Conservation (phyloP, 1,284 basidiomycete species). For the Tranzscheliella williamsii region DNA sequence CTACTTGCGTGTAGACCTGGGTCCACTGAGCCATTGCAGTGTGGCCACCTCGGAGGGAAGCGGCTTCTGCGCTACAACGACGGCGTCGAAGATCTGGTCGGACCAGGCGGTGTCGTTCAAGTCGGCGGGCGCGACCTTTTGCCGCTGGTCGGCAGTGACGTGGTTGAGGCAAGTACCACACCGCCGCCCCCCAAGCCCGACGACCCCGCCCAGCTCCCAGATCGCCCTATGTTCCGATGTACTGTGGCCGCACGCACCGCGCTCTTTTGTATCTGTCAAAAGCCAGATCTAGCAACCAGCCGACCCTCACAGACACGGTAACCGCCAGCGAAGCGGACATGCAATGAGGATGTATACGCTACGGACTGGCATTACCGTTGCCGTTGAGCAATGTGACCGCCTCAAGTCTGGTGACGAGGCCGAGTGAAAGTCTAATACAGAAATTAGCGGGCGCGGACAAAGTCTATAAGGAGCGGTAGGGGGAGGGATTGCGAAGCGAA, state of each 20-base stretch:
- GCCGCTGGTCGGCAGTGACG: conserved; percentile 16
- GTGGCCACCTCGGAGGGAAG: conserved; percentile 6
- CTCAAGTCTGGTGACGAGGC: background rate
- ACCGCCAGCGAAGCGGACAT: background rate
- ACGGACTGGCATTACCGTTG: too few species aligned
- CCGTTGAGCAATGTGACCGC: too few species aligned
- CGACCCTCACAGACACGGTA: background rate
- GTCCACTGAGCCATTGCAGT: conserved; percentile 4
- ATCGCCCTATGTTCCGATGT: background rate
- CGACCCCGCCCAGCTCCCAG: background rate
- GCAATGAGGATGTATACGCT: too few species aligned
- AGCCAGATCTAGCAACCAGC: background rate
- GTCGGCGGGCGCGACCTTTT: conserved; percentile 1
- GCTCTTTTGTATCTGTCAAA: too few species aligned
- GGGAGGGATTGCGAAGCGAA: too few species aligned
- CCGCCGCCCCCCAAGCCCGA: background rate
- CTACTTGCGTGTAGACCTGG: too few species aligned
- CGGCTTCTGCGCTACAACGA: conserved; percentile 21
- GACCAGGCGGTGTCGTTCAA: conserved; percentile 6
- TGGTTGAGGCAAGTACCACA: conserved; percentile 18
- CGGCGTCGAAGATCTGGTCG: conserved; percentile 7
- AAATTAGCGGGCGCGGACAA: background rate
- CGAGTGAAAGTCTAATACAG: background rate
- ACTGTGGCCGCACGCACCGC: too few species aligned
- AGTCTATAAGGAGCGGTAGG: background rate